Base-by-base conservation (phyloP, 257 asterid genomes). In the Linaria vulgaris region DNA sequence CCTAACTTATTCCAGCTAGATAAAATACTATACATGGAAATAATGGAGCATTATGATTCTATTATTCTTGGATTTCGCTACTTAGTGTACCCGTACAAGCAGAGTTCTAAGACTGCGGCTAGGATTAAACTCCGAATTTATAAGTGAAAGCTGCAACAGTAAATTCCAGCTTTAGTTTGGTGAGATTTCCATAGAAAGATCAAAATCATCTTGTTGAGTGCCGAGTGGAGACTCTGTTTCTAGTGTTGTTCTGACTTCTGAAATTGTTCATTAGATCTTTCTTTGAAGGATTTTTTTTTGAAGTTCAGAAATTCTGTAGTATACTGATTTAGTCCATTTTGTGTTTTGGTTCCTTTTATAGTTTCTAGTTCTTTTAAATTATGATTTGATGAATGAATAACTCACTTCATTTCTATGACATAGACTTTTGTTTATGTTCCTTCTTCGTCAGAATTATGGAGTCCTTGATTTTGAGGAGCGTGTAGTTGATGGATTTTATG, bases 401-500 rank as follows among this genome's bases (percentile, higher is more conserved):
- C 67, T 59, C 27, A n/a, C 34, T 55, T 64, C 43, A 50, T 25
- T 54, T 39, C 21, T 22, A 10, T 71, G 62, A 66, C 63, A 9
- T 12, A 15, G 25, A 25, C 37, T 21, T 58, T 50, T 14, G 14
- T 50, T n/a, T 66, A 53, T 47, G 52, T 49, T 39, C 46, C 53
- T 19, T 67, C 12, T 62, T 43, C 70, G 48, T 58, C 87, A 94
- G 99, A 84, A 84, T 78, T 90, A 85, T 43, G 85, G 94, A 45
- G 81, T 86, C 62, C 88, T 94, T 53, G 99, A 94, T 75, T 90
- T 87, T 68, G 95, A 79, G 69, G 97, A 94, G 80, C 90, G 76
- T 74, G 84, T 94, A 38, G 94, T 82, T 69, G 99, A 94, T 83
- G 97, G 99, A 52, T 94, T 94, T 81, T 94, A 87, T 72, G 99